phyloP scores from a whole-genome alignment of 2,329 filamentous ascomycete species.

The Diaporthe eres region DNA sequence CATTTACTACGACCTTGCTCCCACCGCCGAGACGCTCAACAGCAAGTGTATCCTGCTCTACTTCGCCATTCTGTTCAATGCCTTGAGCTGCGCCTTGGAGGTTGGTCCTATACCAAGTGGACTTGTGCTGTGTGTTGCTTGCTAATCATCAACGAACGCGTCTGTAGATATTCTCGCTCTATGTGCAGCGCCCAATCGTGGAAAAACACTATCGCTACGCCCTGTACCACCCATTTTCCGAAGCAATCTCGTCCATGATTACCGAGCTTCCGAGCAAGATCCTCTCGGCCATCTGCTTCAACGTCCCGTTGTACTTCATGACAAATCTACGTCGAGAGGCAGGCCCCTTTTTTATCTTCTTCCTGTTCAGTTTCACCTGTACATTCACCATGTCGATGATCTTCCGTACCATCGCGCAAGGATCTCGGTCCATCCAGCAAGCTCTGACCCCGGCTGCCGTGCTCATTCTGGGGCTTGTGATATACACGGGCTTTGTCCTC shows the following conservation, averaged over 20 bases:
- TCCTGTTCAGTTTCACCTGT: slow-evolving; percentile 80
- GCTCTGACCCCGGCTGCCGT: slow-evolving; percentile 73
- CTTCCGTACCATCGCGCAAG: slow-evolving; percentile 83
- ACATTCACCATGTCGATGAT: slow-evolving; percentile 88
- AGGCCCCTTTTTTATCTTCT: slow-evolving; percentile 87
- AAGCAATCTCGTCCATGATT: slow-evolving; percentile 88
- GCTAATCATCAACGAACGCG: slow-evolving; percentile 19
- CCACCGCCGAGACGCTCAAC: slow-evolving; percentile 79
- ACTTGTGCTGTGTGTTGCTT: slow-evolving; percentile 25
- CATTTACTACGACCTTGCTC: slow-evolving; percentile 83
- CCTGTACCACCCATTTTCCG: slow-evolving; percentile 91
- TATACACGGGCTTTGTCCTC: slow-evolving; percentile 80
- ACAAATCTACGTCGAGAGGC: slow-evolving; percentile 82
- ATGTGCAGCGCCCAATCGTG: slow-evolving; percentile 90
- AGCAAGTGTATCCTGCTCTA: slow-evolving; percentile 85
- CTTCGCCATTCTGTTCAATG: slow-evolving; percentile 90
- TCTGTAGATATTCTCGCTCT: slow-evolving; percentile 82
- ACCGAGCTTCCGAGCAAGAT: slow-evolving; percentile 89
- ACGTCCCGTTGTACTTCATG: slow-evolving; percentile 88
- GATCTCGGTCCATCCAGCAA: slow-evolving; percentile 78
- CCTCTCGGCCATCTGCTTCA: slow-evolving; percentile 81
- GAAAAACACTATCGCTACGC: slow-evolving; percentile 92
- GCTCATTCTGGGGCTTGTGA: slow-evolving; percentile 76
- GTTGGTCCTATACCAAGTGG: slow-evolving; percentile 50
- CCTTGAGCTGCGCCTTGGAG: slow-evolving; percentile 84